These are phyloP conservation scores for Solanum piurae DNA, from an alignment of 257 asterid species.

Conservation along the genomic window DNA sequence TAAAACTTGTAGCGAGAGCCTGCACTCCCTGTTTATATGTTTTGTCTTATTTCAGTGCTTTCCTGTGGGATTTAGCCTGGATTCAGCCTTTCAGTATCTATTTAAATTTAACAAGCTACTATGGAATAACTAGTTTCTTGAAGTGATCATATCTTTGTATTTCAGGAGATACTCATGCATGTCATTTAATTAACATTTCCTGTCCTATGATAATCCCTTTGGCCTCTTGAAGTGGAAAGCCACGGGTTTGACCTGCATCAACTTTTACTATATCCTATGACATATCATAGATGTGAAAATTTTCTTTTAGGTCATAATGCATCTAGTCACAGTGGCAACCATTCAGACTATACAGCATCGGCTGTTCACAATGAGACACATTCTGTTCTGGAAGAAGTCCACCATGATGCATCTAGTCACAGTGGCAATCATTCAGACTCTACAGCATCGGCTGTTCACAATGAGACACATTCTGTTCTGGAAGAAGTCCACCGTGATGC, in stretches of 20 bases:
- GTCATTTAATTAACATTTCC: not conserved
- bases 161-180: not conserved
- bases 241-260: not conserved
- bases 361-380: not conserved
- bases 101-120: not conserved
- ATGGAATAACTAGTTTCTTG: not conserved
- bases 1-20: not conserved
- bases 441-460: not conserved
- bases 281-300: not conserved
- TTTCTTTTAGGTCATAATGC: not conserved
- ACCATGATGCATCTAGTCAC: not conserved
- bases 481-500: slow-evolving; percentile 10
- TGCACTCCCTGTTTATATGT: not conserved
- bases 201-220: not conserved
- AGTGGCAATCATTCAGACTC: not conserved
- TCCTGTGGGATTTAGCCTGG: not conserved
- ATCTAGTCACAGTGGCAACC: not conserved
- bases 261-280: not conserved
- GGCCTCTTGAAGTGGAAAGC: not conserved
- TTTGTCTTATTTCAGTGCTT: not conserved
- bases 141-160: not conserved
- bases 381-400: not conserved
- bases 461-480: not conserved
- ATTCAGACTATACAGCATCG: not conserved
- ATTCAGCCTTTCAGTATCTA: not conserved